A percentile compares a stretch with the other conserved stretches of the same genome.
Evolutionary conservation across 2,329 filamentous ascomycete genomes (phyloP).

Genomic region (Exserohilum rostratum): DNA sequence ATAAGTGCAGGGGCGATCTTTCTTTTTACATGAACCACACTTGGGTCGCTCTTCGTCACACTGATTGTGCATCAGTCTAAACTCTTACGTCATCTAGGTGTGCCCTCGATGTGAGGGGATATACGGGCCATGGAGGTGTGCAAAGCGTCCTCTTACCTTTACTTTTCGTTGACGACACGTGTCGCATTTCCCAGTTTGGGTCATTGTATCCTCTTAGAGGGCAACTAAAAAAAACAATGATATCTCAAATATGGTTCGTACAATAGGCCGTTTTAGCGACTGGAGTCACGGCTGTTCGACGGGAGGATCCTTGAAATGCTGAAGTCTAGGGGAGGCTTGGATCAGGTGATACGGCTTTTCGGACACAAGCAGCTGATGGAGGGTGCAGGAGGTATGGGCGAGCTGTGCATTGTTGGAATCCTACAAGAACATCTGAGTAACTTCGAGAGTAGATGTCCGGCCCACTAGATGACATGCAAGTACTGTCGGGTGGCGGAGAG

Average conservation of each 20-base stretch:
- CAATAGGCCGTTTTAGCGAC: background rate
- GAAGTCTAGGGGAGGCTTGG: background rate
- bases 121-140: background rate
- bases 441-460: background rate
- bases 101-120: no score
- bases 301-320: background rate
- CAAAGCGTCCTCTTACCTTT: slow-evolving; percentile 24
- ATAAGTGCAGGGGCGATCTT: slow-evolving; percentile 36
- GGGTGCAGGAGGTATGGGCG: background rate
- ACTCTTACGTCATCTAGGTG: background rate
- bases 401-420: background rate
- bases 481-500: background rate
- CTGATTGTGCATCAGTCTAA: slow-evolving; percentile 16
- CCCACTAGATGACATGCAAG: background rate
- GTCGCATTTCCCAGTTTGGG: slow-evolving; percentile 41
- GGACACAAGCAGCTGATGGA: background rate
- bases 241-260: background rate
- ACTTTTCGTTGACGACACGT: slow-evolving; percentile 41
- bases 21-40: slow-evolving; percentile 37
- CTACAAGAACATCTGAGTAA: background rate
- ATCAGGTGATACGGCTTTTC: background rate
- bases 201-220: slow-evolving; percentile 19
- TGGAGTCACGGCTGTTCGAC: background rate
- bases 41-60: slow-evolving; percentile 39
- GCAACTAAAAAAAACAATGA: background rate